These are phyloP conservation scores for Backusella liffmaniae DNA, from an alignment of 192 early-diverging fungal genomes.

Conservation along the genomic window DNA sequence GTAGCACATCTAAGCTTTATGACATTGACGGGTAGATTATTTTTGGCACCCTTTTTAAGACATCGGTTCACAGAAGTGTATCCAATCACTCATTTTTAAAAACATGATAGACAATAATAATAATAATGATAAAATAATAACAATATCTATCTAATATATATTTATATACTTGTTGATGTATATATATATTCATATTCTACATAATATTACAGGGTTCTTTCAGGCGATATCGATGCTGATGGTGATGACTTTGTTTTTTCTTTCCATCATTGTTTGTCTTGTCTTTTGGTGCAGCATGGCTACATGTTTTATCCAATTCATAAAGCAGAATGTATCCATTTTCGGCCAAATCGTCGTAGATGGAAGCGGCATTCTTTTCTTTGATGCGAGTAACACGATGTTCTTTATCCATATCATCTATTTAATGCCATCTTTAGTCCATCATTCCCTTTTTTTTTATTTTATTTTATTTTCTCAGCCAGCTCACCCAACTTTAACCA, in stretches of 20 bases:
- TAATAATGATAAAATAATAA: neutral
- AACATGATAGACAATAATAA: neutral
- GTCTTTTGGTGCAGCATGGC: neutral
- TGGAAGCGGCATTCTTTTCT: neutral
- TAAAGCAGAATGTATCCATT: constrained; percentile 3
- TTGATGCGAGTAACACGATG: neutral
- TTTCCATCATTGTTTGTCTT: neutral
- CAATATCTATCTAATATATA: neutral
- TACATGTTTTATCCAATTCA: neutral
- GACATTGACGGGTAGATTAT: neutral
- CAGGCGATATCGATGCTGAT: neutral
- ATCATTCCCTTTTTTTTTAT: neutral
- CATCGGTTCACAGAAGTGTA: neutral
- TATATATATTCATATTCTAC: neutral
- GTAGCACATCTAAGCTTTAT: neutral
- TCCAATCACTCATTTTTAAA: constrained; percentile 2
- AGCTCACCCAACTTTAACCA: neutral
- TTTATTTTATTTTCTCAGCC: neutral
- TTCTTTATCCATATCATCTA: constrained; percentile 5
- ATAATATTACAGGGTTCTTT: neutral
- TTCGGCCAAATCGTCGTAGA: neutral
- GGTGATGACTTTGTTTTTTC: neutral
- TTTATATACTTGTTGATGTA: neutral
- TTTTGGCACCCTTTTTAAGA: constrained; percentile 13
- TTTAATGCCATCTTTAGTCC: neutral